phyloP scores from a whole-genome alignment of 805 yeast species.

The Starmerella potacharoeniae region DNA sequence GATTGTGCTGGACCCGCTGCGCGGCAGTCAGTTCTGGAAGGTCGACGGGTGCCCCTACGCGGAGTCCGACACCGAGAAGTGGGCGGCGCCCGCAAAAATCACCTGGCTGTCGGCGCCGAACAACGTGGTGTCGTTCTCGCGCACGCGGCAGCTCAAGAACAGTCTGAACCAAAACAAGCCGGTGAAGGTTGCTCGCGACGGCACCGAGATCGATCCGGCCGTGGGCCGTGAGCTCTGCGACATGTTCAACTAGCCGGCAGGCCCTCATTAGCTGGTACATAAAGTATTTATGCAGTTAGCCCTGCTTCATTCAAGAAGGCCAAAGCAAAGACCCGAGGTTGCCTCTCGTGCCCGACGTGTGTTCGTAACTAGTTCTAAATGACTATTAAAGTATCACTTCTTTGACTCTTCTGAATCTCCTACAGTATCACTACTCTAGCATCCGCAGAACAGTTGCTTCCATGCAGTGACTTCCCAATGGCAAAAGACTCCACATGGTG shows the following conservation, averaged over 20 bases:
- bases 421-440: too few relatives aligned
- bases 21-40: slow-evolving; percentile 34
- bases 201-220: slow-evolving; percentile 33
- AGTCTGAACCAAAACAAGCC: slow-evolving; percentile 31
- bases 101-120: slow-evolving; percentile 29
- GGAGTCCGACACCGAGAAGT: slow-evolving; percentile 21
- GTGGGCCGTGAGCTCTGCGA: slow-evolving; percentile 27
- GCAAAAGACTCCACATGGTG: too few relatives aligned
- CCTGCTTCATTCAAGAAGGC: too few relatives aligned
- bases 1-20: slow-evolving; percentile 28
- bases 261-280: too few relatives aligned
- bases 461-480: too few relatives aligned
- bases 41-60: slow-evolving; percentile 21
- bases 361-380: too few relatives aligned
- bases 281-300: too few relatives aligned
- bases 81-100: slow-evolving; percentile 32
- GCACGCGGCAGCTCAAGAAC: slow-evolving; percentile 29
- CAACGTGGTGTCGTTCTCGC: slow-evolving; percentile 26
- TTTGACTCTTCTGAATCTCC: too few relatives aligned
- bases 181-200: slow-evolving; percentile 35
- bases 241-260: slow-evolving; percentile 21
- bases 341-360: too few relatives aligned
- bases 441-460: too few relatives aligned
- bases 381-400: too few relatives aligned
- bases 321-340: too few relatives aligned